Evolutionary conservation across 2,329 filamentous ascomycete species (phyloP), one percentile per base, ranked within the genome.

Genomic region (Colletotrichum sp.): DNA sequence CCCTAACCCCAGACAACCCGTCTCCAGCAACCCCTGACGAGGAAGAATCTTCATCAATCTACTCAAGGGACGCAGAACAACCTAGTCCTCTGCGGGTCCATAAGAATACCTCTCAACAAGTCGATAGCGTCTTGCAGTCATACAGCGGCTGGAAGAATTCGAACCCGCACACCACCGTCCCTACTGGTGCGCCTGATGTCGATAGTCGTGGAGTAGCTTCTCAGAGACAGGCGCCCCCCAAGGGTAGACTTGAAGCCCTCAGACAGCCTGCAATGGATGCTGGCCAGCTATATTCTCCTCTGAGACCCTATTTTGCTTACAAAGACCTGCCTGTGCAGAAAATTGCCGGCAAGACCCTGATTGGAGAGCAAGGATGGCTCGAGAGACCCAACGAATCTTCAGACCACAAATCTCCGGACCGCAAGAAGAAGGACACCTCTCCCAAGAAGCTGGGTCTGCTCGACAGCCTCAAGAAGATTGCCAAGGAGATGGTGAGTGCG

Each of bases 301-400:
- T 89, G 3, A 83, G 84, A 8, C 81, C 87, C 0, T 87, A 87
- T 66, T 86, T 89, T 69, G 82, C 84, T 34, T 85, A 83, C 5
- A 78, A 83, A n/a, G 84, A 82, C 13, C 83, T 84, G 15, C 85
- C 87, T 3, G 79, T 80, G 7, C 78, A 80, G 55, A 88, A 85
- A 77, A 87, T 82, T 65, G 86, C 86, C 0, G 85, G 84, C 49
- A 92, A 92, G 84, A 87, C 84, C 5, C 81, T 92, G 80, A 88
- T 92, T 73, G 90, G 90, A 4, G 83, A 88, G 4, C 87, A 90
- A 64, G 91, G 91, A 27, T 92, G 90, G 90, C 85, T 92, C 4
- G 90, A 91, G 79, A 85, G 86, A 19, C 88, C 85, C 2, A 80
- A 82, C n/a, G 59, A 75, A 32, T 82, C 80, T 8, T 79, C 81